A percentile compares a stretch with the other conserved stretches of the same genome.
These are phyloP conservation scores for Trametes cinnabarina DNA, from an alignment of 768 basidiomycete species.

Conservation along the genomic window DNA sequence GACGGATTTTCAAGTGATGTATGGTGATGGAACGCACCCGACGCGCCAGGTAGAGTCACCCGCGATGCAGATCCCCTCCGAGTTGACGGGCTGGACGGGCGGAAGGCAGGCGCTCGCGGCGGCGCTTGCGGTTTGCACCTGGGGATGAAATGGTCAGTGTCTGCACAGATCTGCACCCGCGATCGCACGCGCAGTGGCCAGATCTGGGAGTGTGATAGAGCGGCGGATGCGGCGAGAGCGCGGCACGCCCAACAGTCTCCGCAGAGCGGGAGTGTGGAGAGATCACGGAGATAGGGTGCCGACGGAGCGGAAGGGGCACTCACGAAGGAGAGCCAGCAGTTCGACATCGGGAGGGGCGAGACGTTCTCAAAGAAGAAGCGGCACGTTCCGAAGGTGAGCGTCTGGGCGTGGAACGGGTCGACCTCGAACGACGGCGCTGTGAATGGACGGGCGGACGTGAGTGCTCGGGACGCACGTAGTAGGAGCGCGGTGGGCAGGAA, in stretches of 20 bases:
- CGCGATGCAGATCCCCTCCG: conserved; percentile 14
- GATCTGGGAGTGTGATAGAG: too few species aligned
- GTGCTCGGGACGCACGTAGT: background rate
- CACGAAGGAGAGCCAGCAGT: conserved; percentile 23
- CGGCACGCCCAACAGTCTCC: background rate
- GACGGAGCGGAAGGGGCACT: too few species aligned
- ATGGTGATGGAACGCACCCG: too few species aligned
- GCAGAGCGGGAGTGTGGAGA: background rate
- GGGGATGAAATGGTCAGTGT: background rate
- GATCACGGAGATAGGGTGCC: background rate
- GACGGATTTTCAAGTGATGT: too few species aligned
- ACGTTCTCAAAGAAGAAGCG: conserved; percentile 25
- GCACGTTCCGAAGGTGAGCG: conserved; percentile 26
- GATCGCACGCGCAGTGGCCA: too few species aligned
- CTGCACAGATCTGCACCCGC: too few species aligned
- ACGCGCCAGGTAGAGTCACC: conserved; percentile 14
- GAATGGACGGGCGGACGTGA: background rate
- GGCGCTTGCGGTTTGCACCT: conserved; percentile 16
- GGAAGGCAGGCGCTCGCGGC: conserved; percentile 21
- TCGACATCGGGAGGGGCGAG: conserved; percentile 9
- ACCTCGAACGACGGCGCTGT: conserved; percentile 20
- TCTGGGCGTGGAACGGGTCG: conserved; percentile 10
- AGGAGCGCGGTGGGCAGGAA: background rate
- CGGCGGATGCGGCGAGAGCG: background rate
- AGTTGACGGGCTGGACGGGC: conserved; percentile 21